A percentile compares a stretch with the other conserved stretches of the same genome.
Conservation (phyloP, 805 yeast genomes). For the Wickerhamomyces kurtzmanii region DNA sequence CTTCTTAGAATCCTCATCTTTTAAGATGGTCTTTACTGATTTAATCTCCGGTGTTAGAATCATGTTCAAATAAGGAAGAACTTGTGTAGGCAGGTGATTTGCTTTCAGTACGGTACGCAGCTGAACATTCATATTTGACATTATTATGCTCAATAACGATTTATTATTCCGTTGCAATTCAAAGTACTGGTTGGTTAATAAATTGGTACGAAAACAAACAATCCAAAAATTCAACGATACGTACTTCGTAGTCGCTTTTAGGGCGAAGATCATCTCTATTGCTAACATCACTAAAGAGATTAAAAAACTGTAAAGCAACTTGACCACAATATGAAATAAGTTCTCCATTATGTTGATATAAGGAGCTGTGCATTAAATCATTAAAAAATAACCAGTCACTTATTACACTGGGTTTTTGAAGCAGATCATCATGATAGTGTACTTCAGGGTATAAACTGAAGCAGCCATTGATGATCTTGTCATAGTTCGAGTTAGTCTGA, state of each 20-base stretch:
- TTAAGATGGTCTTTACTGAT: conserved; percentile 11
- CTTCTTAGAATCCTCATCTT: conserved; percentile 12
- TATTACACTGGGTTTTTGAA: conserved; percentile 47
- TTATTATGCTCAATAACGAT: conserved; percentile 6
- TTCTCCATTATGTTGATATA: conserved; percentile 33
- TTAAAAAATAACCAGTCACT: conserved; percentile 73
- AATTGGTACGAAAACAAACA: not conserved
- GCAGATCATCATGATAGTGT: conserved; percentile 54
- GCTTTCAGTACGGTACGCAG: conserved; percentile 7
- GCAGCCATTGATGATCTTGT: conserved; percentile 62
- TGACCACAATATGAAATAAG: conserved; percentile 44
- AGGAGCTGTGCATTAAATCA: conserved; percentile 41
- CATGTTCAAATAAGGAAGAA: conserved; percentile 24
- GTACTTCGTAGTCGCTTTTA: conserved; percentile 17
- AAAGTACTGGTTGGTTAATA: conserved; percentile 4
- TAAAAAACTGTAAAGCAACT: conserved; percentile 53
- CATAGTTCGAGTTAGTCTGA: conserved; percentile 39
- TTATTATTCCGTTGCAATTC: conserved; percentile 10
- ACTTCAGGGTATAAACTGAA: conserved; percentile 55
- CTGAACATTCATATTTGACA: conserved; percentile 5
- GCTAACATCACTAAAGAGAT: conserved; percentile 51
- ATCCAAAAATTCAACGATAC: not conserved
- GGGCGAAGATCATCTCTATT: conserved; percentile 23
- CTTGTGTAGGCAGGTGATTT: conserved; percentile 14
- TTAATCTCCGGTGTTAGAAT: conserved; percentile 19